Evolutionary conservation across 1,284 basidiomycete species (phyloP), one percentile per base, ranked within the genome.

Genomic region (Cutaneotrichosporon dermatis): DNA sequence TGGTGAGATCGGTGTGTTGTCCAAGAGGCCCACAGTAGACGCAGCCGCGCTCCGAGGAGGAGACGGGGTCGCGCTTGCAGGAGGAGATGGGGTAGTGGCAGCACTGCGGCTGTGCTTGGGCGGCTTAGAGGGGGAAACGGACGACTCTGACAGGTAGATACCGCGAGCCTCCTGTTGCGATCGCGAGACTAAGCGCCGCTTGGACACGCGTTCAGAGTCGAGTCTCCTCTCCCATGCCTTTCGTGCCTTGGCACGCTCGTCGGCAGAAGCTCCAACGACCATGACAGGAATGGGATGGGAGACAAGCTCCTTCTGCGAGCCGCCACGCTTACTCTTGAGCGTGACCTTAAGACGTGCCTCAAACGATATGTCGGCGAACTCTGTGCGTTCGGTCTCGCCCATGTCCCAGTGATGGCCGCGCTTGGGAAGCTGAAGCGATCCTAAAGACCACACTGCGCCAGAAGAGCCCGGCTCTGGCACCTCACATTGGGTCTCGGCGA

Each of bases 351-450:
- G 59, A 34, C 62, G 59, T 33, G 74, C 62, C 11, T 63, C 57
- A 51, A 69, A 76, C 1, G 66, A 59, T 2, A 75, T 65, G 8
- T 56, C 44, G 8, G 69, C 68, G 2, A 72, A 55, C 16, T 64
- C 54, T 4, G 69, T 71, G 33, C 52, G 57, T 9, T 68, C 55
- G 4, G 74, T 71, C 46, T 75, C 71, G 6, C 73, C 73, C 4
- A 68, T 46, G 52, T 72, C 71, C 74, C 74, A 76, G 8, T 62
- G 64, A 4, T 67, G 62, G 5, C 62, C 54, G 6, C 73, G 63
- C 12, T 60, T 59, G 1, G 74, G 70, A 4, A 75, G 51, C 1
- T 51, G 41, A 6, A 73, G 44, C 1, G 54, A 45, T 10, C 69
- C 58, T 1, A 50, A 46, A 16, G 64, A 64, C 62, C 68, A 68